These are phyloP conservation scores for Zoysia japonica DNA, from an alignment of 176 grass and related monocot genomes.

Conservation along the genomic window DNA sequence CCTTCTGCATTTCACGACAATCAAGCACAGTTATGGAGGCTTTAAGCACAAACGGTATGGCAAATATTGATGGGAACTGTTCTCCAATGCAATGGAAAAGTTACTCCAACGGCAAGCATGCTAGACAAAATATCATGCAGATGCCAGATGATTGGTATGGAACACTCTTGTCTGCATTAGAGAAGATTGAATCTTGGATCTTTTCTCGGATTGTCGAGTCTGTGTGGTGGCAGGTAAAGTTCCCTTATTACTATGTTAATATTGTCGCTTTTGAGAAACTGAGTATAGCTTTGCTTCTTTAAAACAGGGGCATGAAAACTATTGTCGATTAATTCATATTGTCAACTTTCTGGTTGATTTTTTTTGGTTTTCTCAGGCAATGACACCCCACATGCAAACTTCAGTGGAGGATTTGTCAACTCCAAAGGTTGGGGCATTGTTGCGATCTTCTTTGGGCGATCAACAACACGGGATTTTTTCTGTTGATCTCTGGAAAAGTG, in stretches of 20 bases:
- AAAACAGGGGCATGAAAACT: conserved; percentile 17
- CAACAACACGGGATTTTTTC: conserved; percentile 69
- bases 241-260: conserved; percentile 8
- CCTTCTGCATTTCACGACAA: conserved; percentile 49
- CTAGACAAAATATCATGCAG: conserved; percentile 44
- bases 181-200: conserved; percentile 93
- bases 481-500: conserved; percentile 70
- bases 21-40: conserved; percentile 42
- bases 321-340: neutral
- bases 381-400: conserved; percentile 88
- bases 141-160: conserved; percentile 73
- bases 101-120: conserved; percentile 47
- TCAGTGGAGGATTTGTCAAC: conserved; percentile 44
- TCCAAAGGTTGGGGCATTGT: conserved; percentile 43
- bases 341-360: conserved; percentile 28
- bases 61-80: conserved; percentile 42
- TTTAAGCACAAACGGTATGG: conserved; percentile 41
- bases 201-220: conserved; percentile 89
- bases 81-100: conserved; percentile 42
- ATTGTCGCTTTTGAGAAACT: neutral
- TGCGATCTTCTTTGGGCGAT: conserved; percentile 48
- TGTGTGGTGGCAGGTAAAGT: conserved; percentile 98
- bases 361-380: conserved; percentile 48
- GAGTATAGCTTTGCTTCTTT: conserved; percentile 25
- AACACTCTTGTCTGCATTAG: conserved; percentile 61